These are phyloP conservation scores for Didymella keratinophila DNA, from an alignment of 2,329 filamentous ascomycete species.

Conservation along the genomic window DNA sequence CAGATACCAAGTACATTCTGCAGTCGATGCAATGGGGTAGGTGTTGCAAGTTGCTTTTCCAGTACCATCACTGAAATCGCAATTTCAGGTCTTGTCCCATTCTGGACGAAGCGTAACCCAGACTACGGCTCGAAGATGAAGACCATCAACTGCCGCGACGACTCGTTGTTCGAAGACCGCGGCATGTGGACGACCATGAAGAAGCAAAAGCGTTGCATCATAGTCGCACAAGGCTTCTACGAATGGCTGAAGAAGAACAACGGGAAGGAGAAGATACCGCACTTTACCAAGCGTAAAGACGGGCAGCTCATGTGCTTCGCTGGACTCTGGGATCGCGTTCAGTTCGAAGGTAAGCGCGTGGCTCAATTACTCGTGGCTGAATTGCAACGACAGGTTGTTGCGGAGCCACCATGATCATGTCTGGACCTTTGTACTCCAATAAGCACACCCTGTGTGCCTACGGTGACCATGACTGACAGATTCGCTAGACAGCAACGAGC, in stretches of 20 bases:
- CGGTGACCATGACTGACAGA: constrained; percentile 33
- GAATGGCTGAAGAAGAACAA: constrained; percentile 89
- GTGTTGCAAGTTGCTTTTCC: constrained; percentile 14
- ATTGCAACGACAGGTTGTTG: constrained; percentile 12
- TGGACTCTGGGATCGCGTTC: constrained; percentile 88
- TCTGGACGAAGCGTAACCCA: constrained; percentile 87
- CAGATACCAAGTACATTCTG: constrained; percentile 73
- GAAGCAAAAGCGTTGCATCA: constrained; percentile 83
- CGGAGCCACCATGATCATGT: constrained; percentile 27
- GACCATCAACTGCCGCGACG: constrained; percentile 94
- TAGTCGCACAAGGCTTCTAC: constrained; percentile 91
- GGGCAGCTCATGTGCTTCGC: constrained; percentile 87
- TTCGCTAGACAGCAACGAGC: constrained; percentile 66
- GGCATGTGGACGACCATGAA: constrained; percentile 97
- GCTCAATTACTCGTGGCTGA: not conserved
- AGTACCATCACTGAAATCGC: constrained; percentile 23
- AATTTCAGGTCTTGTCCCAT: constrained; percentile 74
- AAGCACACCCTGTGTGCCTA: constrained; percentile 26
- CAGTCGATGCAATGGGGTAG: constrained; percentile 92
- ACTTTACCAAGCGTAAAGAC: constrained; percentile 84
- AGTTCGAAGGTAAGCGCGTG: constrained; percentile 70
- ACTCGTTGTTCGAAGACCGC: constrained; percentile 76
- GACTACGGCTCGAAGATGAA: constrained; percentile 80
- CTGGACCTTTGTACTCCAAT: constrained; percentile 28
- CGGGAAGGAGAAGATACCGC: constrained; percentile 80